Conservation (phyloP, 495 filamentous ascomycete genomes). For the Cudoniella acicularis region DNA sequence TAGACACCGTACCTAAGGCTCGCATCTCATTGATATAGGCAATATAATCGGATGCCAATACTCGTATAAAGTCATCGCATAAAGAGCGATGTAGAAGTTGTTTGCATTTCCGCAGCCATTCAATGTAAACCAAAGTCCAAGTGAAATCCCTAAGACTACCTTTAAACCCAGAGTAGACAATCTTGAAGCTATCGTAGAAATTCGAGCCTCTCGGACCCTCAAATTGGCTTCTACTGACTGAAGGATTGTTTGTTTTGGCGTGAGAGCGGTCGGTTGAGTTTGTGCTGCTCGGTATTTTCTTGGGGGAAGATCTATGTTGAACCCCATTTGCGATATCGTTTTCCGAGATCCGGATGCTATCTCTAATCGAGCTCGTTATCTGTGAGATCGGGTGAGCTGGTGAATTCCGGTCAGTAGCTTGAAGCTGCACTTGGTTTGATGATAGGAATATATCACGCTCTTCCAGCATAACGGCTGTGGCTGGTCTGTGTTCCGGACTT, state of each 20-base stretch:
- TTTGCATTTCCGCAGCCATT: constrained; percentile 38
- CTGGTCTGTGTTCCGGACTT: too few relatives aligned
- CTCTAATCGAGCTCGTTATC: constrained; percentile 8
- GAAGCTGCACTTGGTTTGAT: constrained; percentile 1
- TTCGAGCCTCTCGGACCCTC: not conserved
- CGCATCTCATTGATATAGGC: constrained; percentile 38
- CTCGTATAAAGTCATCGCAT: constrained; percentile 67
- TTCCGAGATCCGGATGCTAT: not conserved
- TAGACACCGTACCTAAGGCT: not conserved
- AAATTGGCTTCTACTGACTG: too few relatives aligned
- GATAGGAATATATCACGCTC: not conserved
- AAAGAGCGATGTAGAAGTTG: constrained; percentile 44
- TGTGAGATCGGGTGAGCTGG: not conserved
- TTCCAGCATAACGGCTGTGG: too few relatives aligned
- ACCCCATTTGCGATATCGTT: not conserved
- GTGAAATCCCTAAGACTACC: constrained; percentile 53
- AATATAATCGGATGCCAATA: constrained; percentile 39
- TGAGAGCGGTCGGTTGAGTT: too few relatives aligned
- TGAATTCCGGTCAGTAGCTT: too few relatives aligned
- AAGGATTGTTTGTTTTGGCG: too few relatives aligned
- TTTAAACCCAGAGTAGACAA: constrained; percentile 52
- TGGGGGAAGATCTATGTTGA: too few relatives aligned
- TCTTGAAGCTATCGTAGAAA: constrained; percentile 48
- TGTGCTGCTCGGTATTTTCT: too few relatives aligned
- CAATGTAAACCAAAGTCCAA: constrained; percentile 50